Conservation (phyloP, 148 eudicot genomes). For the Silene conica region DNA sequence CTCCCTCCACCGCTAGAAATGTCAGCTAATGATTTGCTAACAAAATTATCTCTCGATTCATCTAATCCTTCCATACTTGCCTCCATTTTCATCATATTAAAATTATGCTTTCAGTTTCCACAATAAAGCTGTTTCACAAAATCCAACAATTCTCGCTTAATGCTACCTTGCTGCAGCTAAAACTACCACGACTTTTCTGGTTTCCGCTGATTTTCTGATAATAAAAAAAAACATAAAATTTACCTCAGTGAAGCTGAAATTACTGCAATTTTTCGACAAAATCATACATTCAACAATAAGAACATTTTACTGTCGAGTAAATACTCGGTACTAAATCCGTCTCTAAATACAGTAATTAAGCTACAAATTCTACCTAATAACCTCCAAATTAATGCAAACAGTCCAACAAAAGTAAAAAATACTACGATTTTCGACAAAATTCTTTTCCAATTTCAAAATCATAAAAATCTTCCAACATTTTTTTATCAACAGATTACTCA, state of each 20-base stretch:
- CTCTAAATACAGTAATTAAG: too few species aligned
- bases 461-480: not conserved
- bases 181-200: not conserved
- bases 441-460: not conserved
- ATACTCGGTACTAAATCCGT: too few species aligned
- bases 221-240: too few species aligned
- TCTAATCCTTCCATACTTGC: slow-evolving; percentile 21
- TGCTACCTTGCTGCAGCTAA: not conserved
- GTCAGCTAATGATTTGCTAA: slow-evolving; percentile 1
- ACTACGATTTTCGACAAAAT: not conserved
- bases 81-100: slow-evolving; percentile 21
- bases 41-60: slow-evolving; percentile 21
- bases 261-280: not conserved
- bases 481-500: not conserved
- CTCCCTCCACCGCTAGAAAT: slow-evolving; percentile 8
- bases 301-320: too few species aligned
- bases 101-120: not conserved
- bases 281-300: too few species aligned
- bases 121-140: not conserved
- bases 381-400: too few species aligned
- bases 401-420: too few species aligned
- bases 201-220: not conserved
- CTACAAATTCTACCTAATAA: too few species aligned
- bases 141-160: not conserved
- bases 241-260: not conserved